Evolutionary conservation across 2,329 filamentous ascomycete genomes (phyloP).

Genomic region (Clarireedia monteithiana): DNA sequence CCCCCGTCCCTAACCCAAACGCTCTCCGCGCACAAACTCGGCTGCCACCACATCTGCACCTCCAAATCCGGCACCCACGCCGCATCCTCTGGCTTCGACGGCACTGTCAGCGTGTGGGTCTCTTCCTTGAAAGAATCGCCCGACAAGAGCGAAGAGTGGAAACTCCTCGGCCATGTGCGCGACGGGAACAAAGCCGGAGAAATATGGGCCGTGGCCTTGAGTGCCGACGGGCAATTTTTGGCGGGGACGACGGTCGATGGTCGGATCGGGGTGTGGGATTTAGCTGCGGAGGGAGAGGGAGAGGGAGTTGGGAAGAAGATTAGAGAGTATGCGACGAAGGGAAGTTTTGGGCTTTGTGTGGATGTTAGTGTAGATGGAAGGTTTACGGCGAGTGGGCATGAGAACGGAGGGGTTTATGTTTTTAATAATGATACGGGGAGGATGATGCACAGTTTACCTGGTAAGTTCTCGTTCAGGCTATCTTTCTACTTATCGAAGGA

Average conservation of each 20-base stretch:
- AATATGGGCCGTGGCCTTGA: slow-evolving; percentile 82
- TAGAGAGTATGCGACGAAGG: slow-evolving; percentile 82
- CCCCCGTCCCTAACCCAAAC: slow-evolving; percentile 74
- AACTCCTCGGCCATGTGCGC: slow-evolving; percentile 38
- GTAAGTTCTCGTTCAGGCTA: slow-evolving; percentile 36
- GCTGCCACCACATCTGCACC: slow-evolving; percentile 82
- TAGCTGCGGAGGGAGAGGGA: slow-evolving; percentile 12
- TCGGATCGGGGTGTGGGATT: slow-evolving; percentile 81
- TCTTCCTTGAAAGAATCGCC: slow-evolving; percentile 38
- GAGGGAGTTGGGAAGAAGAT: slow-evolving; percentile 50
- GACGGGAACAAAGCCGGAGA: slow-evolving; percentile 57
- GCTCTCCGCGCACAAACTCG: slow-evolving; percentile 72
- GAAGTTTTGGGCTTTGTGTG: slow-evolving; percentile 83
- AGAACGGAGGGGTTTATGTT: slow-evolving; percentile 85
- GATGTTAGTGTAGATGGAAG: slow-evolving; percentile 73
- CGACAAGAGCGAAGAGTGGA: slow-evolving; percentile 36
- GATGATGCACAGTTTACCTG: slow-evolving; percentile 76
- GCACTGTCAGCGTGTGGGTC: slow-evolving; percentile 79
- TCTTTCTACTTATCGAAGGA: background rate
- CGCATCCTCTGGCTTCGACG: slow-evolving; percentile 81
- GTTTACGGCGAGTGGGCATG: slow-evolving; percentile 85
- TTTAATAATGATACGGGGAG: slow-evolving; percentile 89
- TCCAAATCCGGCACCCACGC: slow-evolving; percentile 61
- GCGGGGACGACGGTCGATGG: slow-evolving; percentile 86
- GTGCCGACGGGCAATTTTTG: slow-evolving; percentile 73